phyloP scores from a whole-genome alignment of 2,329 filamentous ascomycete species.

The Aspergillus intermedius region DNA sequence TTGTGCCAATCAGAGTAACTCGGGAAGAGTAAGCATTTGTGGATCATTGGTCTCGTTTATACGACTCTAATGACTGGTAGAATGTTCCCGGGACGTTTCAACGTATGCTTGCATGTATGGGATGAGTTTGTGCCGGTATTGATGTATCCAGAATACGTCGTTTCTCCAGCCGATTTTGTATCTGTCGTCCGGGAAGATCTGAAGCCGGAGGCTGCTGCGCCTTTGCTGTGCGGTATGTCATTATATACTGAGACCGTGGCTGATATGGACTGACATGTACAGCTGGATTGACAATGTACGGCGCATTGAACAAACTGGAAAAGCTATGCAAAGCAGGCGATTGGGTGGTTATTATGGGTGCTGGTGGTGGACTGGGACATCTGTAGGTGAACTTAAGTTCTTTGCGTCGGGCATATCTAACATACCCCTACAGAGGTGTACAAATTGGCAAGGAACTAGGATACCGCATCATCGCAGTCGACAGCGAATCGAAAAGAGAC shows the following conservation, averaged over 20 bases:
- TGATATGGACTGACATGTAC: neutral
- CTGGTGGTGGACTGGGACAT: slow-evolving; percentile 8
- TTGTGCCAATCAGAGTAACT: slow-evolving; percentile 8
- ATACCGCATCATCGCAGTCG: slow-evolving; percentile 6
- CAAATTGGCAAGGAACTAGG: slow-evolving; percentile 9
- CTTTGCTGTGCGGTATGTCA: slow-evolving; percentile 7
- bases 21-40: slow-evolving; percentile 2
- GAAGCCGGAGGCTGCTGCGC: slow-evolving; percentile 5
- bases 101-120: neutral
- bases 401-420: neutral
- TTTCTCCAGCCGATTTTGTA: slow-evolving; percentile 6
- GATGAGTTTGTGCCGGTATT: neutral
- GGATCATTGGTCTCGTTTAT: neutral
- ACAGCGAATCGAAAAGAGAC: slow-evolving; percentile 12
- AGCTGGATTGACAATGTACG: slow-evolving; percentile 9
- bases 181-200: slow-evolving; percentile 5
- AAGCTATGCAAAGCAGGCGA: slow-evolving; percentile 5
- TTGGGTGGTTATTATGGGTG: slow-evolving; percentile 10
- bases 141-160: slow-evolving; percentile 6
- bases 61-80: neutral
- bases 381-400: too few species aligned
- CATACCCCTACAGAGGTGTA: slow-evolving; percentile 1
- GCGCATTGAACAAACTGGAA: slow-evolving; percentile 8
- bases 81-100: slow-evolving; percentile 9
- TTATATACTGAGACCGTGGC: neutral